Conservation (phyloP, 1,284 basidiomycete species). For the Heterobasidion parviporum region DNA sequence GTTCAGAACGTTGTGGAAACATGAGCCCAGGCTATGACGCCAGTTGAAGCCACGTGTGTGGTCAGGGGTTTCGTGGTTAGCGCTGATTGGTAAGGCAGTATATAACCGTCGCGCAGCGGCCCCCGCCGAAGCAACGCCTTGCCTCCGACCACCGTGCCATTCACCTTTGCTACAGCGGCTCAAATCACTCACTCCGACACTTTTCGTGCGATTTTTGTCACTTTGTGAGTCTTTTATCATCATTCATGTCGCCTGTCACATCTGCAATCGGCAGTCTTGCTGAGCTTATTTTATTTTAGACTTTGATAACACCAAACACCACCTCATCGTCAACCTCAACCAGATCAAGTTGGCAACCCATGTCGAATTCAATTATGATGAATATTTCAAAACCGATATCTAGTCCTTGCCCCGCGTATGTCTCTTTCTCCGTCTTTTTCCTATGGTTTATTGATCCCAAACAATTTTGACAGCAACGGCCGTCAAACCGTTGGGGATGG, state of each 20-base stretch:
- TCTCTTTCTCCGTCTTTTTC: conserved; percentile 21
- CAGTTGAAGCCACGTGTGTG: not conserved
- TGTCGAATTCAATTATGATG: conserved; percentile 61
- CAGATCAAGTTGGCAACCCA: conserved; percentile 69
- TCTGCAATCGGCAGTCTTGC: too few relatives aligned
- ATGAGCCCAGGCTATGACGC: not conserved
- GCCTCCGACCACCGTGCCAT: conserved; percentile 13
- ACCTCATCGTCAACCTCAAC: not conserved
- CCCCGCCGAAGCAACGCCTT: conserved; percentile 4
- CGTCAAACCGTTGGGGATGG: conserved; percentile 91
- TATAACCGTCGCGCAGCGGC: conserved; percentile 6
- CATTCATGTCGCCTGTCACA: too few relatives aligned
- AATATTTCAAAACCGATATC: conserved; percentile 68
- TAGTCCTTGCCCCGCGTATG: conserved; percentile 87
- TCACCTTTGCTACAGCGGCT: not conserved
- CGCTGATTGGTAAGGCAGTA: not conserved
- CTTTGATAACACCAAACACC: not conserved
- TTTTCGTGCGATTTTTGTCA: not conserved
- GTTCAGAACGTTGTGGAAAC: not conserved
- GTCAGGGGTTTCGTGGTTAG: not conserved
- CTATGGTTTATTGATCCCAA: not conserved
- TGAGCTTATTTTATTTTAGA: not conserved
- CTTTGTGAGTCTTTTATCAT: not conserved
- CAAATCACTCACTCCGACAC: not conserved
- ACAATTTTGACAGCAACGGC: conserved; percentile 61